Evolutionary conservation across 805 yeast genomes (phyloP).

Genomic region (Candida golubevii): DNA sequence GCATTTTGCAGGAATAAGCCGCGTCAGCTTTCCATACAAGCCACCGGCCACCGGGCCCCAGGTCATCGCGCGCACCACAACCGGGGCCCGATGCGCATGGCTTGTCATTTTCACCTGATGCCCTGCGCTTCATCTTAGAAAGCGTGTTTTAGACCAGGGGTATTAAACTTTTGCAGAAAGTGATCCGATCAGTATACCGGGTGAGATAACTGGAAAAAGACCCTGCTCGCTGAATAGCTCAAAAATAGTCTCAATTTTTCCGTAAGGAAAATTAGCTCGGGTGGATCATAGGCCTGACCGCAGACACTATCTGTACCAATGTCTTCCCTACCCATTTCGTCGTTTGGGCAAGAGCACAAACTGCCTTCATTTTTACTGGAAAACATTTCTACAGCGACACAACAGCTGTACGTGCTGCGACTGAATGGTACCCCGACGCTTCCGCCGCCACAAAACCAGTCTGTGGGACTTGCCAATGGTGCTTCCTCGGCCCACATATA

Average conservation of each 20-base stretch:
- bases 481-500: slow-evolving; percentile 1
- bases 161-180: no score
- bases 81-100: no score
- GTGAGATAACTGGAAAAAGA: no score
- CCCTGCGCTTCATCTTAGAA: no score
- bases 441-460: slow-evolving; percentile 5
- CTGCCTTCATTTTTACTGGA: background rate
- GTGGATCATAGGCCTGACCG: background rate
- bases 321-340: slow-evolving; percentile 3
- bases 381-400: background rate
- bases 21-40: no score
- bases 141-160: no score
- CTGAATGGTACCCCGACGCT: slow-evolving; percentile 6
- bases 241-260: no score
- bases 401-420: slow-evolving; percentile 7
- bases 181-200: no score
- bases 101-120: no score
- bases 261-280: no score
- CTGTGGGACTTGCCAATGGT: background rate
- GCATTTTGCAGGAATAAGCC: no score
- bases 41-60: background rate
- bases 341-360: slow-evolving; percentile 1
- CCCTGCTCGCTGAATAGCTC: no score
- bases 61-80: slow-evolving; percentile 9
- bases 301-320: background rate